Evolutionary conservation across 306 rosid genomes (phyloP).

Genomic region (Glycine latifolia): DNA sequence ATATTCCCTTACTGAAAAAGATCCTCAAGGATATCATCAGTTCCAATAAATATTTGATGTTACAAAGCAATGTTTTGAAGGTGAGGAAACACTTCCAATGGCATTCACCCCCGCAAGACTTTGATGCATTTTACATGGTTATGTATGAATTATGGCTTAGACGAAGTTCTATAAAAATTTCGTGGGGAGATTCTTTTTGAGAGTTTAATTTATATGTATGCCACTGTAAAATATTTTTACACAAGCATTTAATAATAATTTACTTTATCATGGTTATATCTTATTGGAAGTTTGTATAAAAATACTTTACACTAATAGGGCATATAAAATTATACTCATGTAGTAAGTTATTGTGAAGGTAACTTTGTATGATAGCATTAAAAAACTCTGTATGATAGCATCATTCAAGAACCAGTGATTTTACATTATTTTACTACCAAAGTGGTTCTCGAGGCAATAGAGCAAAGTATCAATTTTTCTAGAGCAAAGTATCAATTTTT

Average conservation of each 20-base stretch:
- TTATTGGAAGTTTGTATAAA: not conserved
- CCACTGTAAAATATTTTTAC: not conserved
- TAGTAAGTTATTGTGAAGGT: constrained; percentile 9
- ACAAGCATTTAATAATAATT: not conserved
- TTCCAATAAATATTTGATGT: constrained; percentile 54
- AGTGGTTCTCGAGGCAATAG: no score
- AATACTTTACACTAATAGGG: not conserved
- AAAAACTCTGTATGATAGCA: not conserved
- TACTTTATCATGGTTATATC: not conserved
- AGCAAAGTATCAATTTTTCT: no score
- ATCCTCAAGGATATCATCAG: constrained; percentile 62
- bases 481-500: no score
- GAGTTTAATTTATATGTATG: not conserved
- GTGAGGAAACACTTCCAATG: constrained; percentile 72
- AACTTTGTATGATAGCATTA: no score
- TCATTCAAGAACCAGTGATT: not conserved
- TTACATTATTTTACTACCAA: no score
- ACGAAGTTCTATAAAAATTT: constrained; percentile 58
- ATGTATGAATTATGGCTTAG: constrained; percentile 93
- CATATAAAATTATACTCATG: not conserved
- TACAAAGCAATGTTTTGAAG: constrained; percentile 67
- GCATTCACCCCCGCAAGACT: constrained; percentile 71
- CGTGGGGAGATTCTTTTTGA: constrained; percentile 26
- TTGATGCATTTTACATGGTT: constrained; percentile 84
- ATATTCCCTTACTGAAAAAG: constrained; percentile 71